Percentiles rank a stretch among this genome's conserved stretches.
These are phyloP conservation scores for Sonneratia caseolaris DNA, from an alignment of 345 rosid genomes.

Conservation along the genomic window DNA sequence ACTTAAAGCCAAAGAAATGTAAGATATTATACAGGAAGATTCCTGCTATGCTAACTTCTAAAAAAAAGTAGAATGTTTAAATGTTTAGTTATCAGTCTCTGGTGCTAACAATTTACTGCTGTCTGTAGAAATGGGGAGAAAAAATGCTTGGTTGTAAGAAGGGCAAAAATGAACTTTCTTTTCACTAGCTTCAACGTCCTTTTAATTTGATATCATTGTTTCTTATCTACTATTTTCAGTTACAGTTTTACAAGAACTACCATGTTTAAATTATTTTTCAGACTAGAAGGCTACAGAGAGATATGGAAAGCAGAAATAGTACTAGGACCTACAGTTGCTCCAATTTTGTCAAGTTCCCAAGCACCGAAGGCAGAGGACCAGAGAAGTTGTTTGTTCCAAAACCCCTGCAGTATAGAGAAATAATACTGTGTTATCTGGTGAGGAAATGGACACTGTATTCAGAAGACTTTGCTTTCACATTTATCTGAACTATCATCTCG, in stretches of 20 bases:
- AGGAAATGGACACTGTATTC: neutral
- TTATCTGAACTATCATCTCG: too few species aligned
- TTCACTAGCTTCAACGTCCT: too few species aligned
- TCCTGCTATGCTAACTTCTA: neutral
- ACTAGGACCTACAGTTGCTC: constrained; percentile 40
- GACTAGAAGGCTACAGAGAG: neutral
- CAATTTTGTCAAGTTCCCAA: constrained; percentile 44
- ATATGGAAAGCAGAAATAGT: neutral
- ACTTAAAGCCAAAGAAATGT: neutral
- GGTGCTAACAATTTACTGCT: neutral
- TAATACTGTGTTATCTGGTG: neutral
- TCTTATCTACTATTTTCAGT: too few species aligned
- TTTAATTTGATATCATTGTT: neutral
- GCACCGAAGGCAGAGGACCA: constrained; percentile 55
- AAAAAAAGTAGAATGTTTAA: neutral
- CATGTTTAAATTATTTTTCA: neutral
- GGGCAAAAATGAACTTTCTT: too few species aligned
- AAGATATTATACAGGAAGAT: neutral
- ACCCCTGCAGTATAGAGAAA: constrained; percentile 19
- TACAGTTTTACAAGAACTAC: neutral
- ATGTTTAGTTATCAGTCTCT: neutral
- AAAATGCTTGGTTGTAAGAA: too few species aligned
- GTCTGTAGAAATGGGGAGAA: neutral
- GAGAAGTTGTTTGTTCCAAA: constrained; percentile 52
- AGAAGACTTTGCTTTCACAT: too few species aligned